phyloP scores from a whole-genome alignment of 768 basidiomycete genomes.

The Mycena capillaripes region DNA sequence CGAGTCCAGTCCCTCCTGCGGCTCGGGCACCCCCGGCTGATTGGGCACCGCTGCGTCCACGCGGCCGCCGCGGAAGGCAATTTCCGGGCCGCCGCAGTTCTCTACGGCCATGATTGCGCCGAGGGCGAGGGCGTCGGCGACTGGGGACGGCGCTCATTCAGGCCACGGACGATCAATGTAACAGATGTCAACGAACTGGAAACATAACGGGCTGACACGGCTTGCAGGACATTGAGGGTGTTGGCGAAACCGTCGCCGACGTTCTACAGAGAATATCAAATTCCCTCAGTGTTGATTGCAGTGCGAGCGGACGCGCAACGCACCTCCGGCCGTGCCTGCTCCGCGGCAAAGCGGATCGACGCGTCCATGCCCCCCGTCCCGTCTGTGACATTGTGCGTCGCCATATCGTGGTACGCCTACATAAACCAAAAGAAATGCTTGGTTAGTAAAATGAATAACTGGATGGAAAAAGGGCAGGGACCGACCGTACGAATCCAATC shows the following conservation, averaged over 20 bases:
- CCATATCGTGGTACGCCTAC: constrained; percentile 9
- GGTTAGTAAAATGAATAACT: background rate
- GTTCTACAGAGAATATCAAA: background rate
- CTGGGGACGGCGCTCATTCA: background rate
- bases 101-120: background rate
- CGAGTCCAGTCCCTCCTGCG: background rate
- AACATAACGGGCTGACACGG: background rate
- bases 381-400: background rate
- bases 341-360: background rate
- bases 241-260: constrained; percentile 8
- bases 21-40: constrained; percentile 2
- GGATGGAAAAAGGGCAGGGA: background rate
- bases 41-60: constrained; percentile 9
- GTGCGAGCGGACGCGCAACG: background rate
- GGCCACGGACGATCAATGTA: background rate
- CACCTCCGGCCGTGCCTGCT: background rate
- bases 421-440: background rate
- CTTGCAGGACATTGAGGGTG: background rate
- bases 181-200: background rate
- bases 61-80: constrained; percentile 15
- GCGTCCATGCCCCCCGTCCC: constrained; percentile 3
- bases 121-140: constrained; percentile 4
- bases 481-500: background rate
- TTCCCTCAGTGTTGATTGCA: background rate
- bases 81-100: constrained; percentile 9